Conservation (phyloP, 116 monocot species). For the Papilionanthe hybrid region DNA sequence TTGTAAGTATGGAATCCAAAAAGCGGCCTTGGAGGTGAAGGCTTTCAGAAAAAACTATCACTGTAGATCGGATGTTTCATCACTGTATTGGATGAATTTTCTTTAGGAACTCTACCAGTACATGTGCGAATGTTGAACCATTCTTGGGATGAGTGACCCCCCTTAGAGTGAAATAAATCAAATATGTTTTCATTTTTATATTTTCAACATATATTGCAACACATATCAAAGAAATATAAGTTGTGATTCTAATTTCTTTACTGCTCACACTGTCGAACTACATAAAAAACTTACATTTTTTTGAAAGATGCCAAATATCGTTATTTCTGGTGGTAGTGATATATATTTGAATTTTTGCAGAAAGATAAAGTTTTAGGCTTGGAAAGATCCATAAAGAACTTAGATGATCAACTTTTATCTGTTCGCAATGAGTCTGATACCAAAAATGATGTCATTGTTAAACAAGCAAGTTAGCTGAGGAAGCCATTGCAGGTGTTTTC, state of each 20-base stretch:
- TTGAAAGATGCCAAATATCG: neutral
- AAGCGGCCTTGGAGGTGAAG: conserved; percentile 60
- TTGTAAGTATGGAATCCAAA: conserved; percentile 48
- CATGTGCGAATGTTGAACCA: no score
- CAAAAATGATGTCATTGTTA: conserved; percentile 48
- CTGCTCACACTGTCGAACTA: neutral
- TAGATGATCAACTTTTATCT: conserved; percentile 49
- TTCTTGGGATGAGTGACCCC: no score
- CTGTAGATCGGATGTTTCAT: conserved; percentile 12
- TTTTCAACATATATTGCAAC: neutral
- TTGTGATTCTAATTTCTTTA: neutral
- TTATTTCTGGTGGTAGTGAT: neutral
- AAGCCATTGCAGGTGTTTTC: conserved; percentile 55
- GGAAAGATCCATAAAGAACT: conserved; percentile 44
- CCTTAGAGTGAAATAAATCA: no score
- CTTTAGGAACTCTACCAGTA: no score
- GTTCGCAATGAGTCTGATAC: conserved; percentile 35
- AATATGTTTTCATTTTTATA: no score
- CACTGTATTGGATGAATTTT: no score
- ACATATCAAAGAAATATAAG: neutral
- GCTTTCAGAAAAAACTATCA: conserved; percentile 37
- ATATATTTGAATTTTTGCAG: conserved; percentile 11
- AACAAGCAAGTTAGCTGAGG: conserved; percentile 54
- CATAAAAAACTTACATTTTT: neutral
- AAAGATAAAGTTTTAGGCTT: conserved; percentile 36